These are phyloP conservation scores for Agapanthus africanus DNA, from an alignment of 106 monocot genomes.

Conservation along the genomic window DNA sequence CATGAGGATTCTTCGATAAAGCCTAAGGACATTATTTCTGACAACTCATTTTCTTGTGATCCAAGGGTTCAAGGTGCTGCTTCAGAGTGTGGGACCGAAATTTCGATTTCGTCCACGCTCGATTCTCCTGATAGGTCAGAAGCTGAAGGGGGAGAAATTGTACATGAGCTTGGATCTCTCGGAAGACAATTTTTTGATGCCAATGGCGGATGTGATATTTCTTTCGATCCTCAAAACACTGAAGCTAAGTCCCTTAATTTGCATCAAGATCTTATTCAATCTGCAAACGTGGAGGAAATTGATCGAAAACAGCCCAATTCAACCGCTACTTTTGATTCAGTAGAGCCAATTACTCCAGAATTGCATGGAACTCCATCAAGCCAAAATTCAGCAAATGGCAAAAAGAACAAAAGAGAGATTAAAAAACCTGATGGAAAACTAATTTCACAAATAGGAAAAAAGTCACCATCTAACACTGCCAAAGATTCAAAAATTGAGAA, in stretches of 20 bases:
- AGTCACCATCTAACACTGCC: constrained; percentile 31
- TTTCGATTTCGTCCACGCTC: constrained; percentile 84
- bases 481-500: constrained; percentile 34
- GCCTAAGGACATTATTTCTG: constrained; percentile 3
- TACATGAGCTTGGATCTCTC: constrained; percentile 56
- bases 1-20: constrained; percentile 5
- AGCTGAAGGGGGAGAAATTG: constrained; percentile 72
- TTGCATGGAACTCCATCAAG: constrained; percentile 60
- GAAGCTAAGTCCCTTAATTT: constrained; percentile 12
- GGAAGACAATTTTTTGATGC: constrained; percentile 25
- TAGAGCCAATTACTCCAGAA: constrained; percentile 34
- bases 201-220: constrained; percentile 8
- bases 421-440: constrained; percentile 14
- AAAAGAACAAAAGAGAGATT: constrained; percentile 29
- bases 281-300: constrained; percentile 4
- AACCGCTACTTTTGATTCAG: constrained; percentile 1
- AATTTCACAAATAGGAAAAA: constrained; percentile 25
- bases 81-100: constrained; percentile 83
- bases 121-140: constrained; percentile 82
- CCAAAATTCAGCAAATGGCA: constrained; percentile 36
- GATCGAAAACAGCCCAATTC: constrained; percentile 6
- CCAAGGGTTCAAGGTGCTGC: constrained; percentile 28
- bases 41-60: constrained; percentile 23
- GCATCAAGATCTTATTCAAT: constrained; percentile 2
- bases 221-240: constrained; percentile 1